phyloP scores from a whole-genome alignment of 352 stramenopile genomes.

The Phytophthora cryptogea region DNA sequence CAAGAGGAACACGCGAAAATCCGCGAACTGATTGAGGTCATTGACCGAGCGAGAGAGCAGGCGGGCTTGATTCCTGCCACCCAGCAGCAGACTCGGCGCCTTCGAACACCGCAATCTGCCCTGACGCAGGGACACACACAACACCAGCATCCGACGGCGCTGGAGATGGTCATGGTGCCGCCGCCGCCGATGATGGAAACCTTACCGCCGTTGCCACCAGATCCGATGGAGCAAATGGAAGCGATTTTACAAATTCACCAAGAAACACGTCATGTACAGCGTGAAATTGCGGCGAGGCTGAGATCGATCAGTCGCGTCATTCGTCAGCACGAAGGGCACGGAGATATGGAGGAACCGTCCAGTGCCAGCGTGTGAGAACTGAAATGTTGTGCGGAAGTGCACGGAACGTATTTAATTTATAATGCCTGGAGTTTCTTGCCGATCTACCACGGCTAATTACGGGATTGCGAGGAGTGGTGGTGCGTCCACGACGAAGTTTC shows the following conservation, averaged over 20 bases:
- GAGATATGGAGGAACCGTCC: slow-evolving; percentile 49
- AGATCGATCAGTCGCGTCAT: slow-evolving; percentile 42
- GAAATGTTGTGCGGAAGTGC: background rate
- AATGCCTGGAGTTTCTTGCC: slow-evolving; percentile 3
- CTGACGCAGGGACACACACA: slow-evolving; percentile 4
- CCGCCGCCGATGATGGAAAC: slow-evolving; percentile 26
- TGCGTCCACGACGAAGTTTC: background rate
- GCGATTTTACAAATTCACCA: slow-evolving; percentile 59
- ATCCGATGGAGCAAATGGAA: slow-evolving; percentile 51
- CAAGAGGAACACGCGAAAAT: slow-evolving; percentile 63
- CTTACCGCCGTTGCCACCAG: slow-evolving; percentile 23
- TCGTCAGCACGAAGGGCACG: slow-evolving; percentile 44
- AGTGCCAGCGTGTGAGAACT: slow-evolving; percentile 64
- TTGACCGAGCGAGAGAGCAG: slow-evolving; percentile 52
- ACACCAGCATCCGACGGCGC: slow-evolving; percentile 12
- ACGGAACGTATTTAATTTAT: slow-evolving; percentile 26
- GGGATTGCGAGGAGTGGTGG: background rate
- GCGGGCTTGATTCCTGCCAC: slow-evolving; percentile 28
- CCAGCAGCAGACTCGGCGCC: slow-evolving; percentile 30
- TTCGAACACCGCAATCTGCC: slow-evolving; percentile 5
- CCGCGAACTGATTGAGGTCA: slow-evolving; percentile 60
- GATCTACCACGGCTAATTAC: slow-evolving; percentile 14
- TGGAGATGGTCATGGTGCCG: slow-evolving; percentile 25
- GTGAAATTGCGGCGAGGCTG: slow-evolving; percentile 54
- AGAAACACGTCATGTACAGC: slow-evolving; percentile 59